Base-by-base conservation (phyloP, 768 basidiomycete genomes). In the Pleurotus giganteus region DNA sequence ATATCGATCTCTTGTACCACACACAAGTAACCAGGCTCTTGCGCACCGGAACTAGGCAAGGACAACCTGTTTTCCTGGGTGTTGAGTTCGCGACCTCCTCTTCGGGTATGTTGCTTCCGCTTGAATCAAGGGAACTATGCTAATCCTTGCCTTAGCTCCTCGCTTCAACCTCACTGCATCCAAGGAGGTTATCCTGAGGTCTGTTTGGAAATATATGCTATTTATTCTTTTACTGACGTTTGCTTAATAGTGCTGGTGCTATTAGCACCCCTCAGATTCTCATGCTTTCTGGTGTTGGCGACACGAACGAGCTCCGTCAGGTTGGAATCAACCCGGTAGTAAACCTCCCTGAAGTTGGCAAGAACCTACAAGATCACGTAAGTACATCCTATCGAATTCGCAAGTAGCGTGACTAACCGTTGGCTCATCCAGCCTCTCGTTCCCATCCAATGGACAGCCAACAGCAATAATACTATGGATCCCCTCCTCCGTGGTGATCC, bases 1-100 rank as follows among this genome's bases (percentile, higher is more conserved):
- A 76, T 50, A 60, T 78, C 13, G 63, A 69, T 41, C 67, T 77
- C 21, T 57, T 76, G 19, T 53, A 71, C 24, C 66, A 69, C 41
- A 67, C 71, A 1, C 66, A 65, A 8, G 71, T 69, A 9, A 63
- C 66, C 5, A 66, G 63, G 29, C 58, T 74, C 1, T 41, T 70
- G 4, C 63, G 63, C 17, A 57, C 57, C 15, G 54, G 54, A 15
- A 49, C 42, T 9, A 52, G 17, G 2, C 28, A 23, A 2, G 61
- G 50, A 4, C 45, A 54, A 23, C 58, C 63, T n/a, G 23, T 45
- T 15, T 67, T 69, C 56, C 54, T 58, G 26, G 49, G 54, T 1
- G 58, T 69, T n/a, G 50, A 65, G 36, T 67, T 66, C 31, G 58
- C 58, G 12, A 34, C 36, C 13, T 47, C 17, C 11, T 27, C 58